Percentiles rank a stretch among this genome's conserved stretches.
phyloP scores from a whole-genome alignment of 2,329 filamentous ascomycete species.

The Emydomyces testavorans region DNA sequence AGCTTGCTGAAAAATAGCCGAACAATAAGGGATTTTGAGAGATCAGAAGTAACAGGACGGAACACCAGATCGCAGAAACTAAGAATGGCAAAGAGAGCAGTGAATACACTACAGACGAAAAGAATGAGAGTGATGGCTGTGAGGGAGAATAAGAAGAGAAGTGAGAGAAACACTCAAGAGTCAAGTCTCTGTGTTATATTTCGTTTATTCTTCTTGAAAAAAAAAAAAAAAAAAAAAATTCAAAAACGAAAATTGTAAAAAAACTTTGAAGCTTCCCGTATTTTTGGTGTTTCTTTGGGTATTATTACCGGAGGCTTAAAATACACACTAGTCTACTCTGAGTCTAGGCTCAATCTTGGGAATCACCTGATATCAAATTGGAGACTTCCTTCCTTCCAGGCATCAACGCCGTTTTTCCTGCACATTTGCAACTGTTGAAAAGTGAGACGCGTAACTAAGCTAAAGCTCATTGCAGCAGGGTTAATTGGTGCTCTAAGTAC shows the following conservation, averaged over 20 bases:
- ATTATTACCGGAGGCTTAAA: constrained; percentile 7
- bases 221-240: constrained; percentile 10
- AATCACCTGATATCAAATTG: background rate
- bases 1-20: constrained; percentile 20
- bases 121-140: constrained; percentile 5
- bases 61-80: constrained; percentile 3
- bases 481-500: too few species aligned
- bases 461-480: too few species aligned
- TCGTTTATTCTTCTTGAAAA: too few species aligned
- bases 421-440: too few species aligned
- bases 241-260: constrained; percentile 7
- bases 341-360: background rate
- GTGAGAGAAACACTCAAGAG: background rate
- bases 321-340: constrained; percentile 6
- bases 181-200: constrained; percentile 1
- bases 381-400: too few species aligned
- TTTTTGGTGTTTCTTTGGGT: constrained; percentile 7
- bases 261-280: constrained; percentile 10
- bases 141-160: constrained; percentile 7
- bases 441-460: too few species aligned
- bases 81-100: constrained; percentile 3
- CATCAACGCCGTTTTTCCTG: too few species aligned
- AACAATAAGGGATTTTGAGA: constrained; percentile 12
- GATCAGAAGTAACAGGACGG: constrained; percentile 5
- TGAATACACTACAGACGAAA: constrained; percentile 8